These are phyloP conservation scores for Leccinum fallax DNA, from an alignment of 1,284 basidiomycete species.

Conservation along the genomic window DNA sequence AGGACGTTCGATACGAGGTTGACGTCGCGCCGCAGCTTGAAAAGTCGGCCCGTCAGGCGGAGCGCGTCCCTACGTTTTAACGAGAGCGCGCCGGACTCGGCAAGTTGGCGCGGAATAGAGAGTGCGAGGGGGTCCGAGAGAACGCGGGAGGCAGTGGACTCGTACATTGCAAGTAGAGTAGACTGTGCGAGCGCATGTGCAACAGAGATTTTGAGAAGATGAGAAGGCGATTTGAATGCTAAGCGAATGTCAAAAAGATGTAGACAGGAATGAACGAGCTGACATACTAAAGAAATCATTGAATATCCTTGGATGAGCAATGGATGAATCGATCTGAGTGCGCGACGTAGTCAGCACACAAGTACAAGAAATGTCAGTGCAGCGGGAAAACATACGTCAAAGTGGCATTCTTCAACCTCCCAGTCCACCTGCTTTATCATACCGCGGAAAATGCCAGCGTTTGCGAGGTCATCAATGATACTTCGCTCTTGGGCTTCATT, in stretches of 20 bases:
- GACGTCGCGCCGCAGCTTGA: constrained; percentile 88
- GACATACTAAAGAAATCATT: constrained; percentile 83
- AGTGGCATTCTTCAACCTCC: constrained; percentile 92
- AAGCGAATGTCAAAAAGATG: too few species aligned
- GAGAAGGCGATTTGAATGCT: constrained; percentile 80
- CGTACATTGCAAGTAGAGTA: constrained; percentile 89
- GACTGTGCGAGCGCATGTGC: constrained; percentile 95
- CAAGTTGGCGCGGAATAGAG: constrained; percentile 86
- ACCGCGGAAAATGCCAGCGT: constrained; percentile 66
- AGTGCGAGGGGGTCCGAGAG: constrained; percentile 77
- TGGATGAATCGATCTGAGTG: constrained; percentile 78
- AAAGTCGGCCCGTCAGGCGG: constrained; percentile 84
- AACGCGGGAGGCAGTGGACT: constrained; percentile 79
- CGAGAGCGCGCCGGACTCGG: constrained; percentile 75
- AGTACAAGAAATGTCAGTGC: background rate
- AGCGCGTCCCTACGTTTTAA: constrained; percentile 84
- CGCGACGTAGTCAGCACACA: background rate
- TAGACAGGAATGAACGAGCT: too few species aligned
- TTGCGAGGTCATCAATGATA: constrained; percentile 82
- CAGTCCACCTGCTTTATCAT: constrained; percentile 69
- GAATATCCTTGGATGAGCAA: constrained; percentile 86
- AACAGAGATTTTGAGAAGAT: constrained; percentile 87
- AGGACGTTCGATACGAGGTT: constrained; percentile 94
- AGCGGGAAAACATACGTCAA: constrained; percentile 53
- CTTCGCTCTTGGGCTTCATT: constrained; percentile 73